A percentile compares a stretch with the other conserved stretches of the same genome.
phyloP scores from a whole-genome alignment of 78 protist species.

The Parvularia atlantis region DNA sequence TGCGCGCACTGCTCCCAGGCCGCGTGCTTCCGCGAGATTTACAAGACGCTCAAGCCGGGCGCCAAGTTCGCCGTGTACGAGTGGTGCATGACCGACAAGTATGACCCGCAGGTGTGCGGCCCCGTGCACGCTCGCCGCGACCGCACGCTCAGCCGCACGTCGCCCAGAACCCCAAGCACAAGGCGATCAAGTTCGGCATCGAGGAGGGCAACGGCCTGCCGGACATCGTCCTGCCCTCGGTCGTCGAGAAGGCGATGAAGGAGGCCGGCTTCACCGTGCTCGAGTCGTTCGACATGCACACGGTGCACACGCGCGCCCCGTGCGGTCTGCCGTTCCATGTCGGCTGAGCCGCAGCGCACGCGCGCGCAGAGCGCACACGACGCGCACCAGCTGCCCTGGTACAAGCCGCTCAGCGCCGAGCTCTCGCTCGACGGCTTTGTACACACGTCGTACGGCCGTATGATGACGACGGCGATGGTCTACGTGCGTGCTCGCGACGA shows the following conservation, averaged over 20 bases:
- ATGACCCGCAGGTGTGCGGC: slow-evolving; percentile 44
- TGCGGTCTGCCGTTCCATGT: neutral
- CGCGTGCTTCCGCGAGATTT: slow-evolving; percentile 50
- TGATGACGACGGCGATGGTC: neutral
- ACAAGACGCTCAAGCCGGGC: slow-evolving; percentile 80
- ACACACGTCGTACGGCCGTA: slow-evolving; percentile 19
- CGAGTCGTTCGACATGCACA: slow-evolving; percentile 32
- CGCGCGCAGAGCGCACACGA: neutral
- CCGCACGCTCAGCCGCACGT: too few relatives aligned
- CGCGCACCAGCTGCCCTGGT: slow-evolving; percentile 16
- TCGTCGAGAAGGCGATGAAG: slow-evolving; percentile 28
- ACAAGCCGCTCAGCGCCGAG: slow-evolving; percentile 22
- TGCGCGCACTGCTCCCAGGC: too few relatives aligned
- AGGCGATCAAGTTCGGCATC: slow-evolving; percentile 52
- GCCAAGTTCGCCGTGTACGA: slow-evolving; percentile 65
- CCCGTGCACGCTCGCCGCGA: too few relatives aligned
- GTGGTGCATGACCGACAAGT: slow-evolving; percentile 72
- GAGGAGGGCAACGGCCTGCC: slow-evolving; percentile 78
- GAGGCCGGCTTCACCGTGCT: slow-evolving; percentile 64
- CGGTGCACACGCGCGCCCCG: neutral
- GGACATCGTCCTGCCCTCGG: slow-evolving; percentile 32
- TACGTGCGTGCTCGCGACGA: neutral
- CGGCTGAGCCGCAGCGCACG: neutral
- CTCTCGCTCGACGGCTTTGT: slow-evolving; percentile 5
- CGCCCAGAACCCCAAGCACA: slow-evolving; percentile 48